Evolutionary conservation across 768 basidiomycete species (phyloP).

Genomic region (Chalciporus sphaerocephalus): DNA sequence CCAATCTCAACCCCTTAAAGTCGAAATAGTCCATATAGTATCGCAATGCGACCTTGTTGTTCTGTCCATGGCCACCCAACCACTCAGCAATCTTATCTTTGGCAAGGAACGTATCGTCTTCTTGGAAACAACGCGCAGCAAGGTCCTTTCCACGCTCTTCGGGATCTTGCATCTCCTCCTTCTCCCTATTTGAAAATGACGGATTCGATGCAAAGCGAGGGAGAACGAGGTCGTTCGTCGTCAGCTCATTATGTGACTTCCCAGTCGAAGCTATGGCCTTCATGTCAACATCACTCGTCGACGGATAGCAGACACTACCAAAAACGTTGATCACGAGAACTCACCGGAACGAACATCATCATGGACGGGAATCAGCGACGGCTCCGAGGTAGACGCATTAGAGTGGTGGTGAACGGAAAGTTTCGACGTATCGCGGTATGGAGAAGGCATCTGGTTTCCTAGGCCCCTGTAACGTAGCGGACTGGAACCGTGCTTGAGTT

Average conservation of each 20-base stretch:
- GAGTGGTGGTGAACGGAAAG: slow-evolving; percentile 65
- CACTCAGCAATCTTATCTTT: slow-evolving; percentile 96
- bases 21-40: slow-evolving; percentile 89
- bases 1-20: slow-evolving; percentile 75
- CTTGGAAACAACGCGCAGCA: slow-evolving; percentile 77
- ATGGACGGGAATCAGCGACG: slow-evolving; percentile 59
- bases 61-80: slow-evolving; percentile 74
- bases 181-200: slow-evolving; percentile 42
- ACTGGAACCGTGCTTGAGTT: slow-evolving; percentile 37
- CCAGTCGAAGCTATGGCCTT: slow-evolving; percentile 23
- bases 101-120: slow-evolving; percentile 78
- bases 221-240: slow-evolving; percentile 46
- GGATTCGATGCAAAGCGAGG: slow-evolving; percentile 41
- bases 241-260: slow-evolving; percentile 53
- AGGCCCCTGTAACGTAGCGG: slow-evolving; percentile 43
- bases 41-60: slow-evolving; percentile 72
- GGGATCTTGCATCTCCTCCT: slow-evolving; percentile 54
- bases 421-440: slow-evolving; percentile 38
- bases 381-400: slow-evolving; percentile 75
- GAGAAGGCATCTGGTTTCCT: slow-evolving; percentile 33
- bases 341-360: slow-evolving; percentile 50
- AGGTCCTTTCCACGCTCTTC: slow-evolving; percentile 65
- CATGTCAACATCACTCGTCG: slow-evolving; percentile 10
- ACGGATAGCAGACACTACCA: slow-evolving; percentile 18
- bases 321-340: slow-evolving; percentile 21